Evolutionary conservation across 179 eudicot genomes (phyloP).

Genomic region (Beta corolliflora): DNA sequence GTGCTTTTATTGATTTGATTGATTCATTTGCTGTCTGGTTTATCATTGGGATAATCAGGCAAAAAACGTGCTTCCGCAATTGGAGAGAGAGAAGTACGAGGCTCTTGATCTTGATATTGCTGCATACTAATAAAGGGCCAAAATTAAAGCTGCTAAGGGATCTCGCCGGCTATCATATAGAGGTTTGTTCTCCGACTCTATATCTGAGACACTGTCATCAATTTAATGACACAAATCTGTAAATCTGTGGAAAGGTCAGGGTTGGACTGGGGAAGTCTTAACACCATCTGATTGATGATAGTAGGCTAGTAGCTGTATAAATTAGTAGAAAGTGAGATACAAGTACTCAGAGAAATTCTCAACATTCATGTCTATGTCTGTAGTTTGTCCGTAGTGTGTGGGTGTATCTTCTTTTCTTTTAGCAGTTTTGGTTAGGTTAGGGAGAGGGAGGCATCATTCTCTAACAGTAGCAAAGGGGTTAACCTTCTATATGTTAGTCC

Average conservation of each 20-base stretch:
- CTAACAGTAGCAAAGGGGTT: too few relatives aligned
- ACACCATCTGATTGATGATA: conserved; percentile 8
- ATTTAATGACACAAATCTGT: conserved; percentile 21
- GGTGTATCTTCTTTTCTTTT: too few relatives aligned
- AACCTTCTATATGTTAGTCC: too few relatives aligned
- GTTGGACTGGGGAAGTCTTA: conserved; percentile 2
- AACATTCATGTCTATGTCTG: neutral
- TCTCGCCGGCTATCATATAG: neutral
- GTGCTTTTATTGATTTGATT: conserved; percentile 19
- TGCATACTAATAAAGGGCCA: neutral
- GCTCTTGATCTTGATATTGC: conserved; percentile 1
- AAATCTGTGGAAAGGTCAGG: conserved; percentile 14
- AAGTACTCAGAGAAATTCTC: conserved; percentile 11
- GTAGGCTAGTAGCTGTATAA: conserved; percentile 25
- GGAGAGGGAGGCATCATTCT: too few relatives aligned
- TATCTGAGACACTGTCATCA: conserved; percentile 2
- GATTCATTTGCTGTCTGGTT: conserved; percentile 11
- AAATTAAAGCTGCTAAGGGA: neutral
- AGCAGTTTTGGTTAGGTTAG: too few relatives aligned
- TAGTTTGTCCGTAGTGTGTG: too few relatives aligned
- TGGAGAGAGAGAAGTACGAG: conserved; percentile 14
- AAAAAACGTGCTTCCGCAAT: neutral
- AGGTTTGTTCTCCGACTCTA: conserved; percentile 26
- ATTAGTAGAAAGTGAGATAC: conserved; percentile 15
- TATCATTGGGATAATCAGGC: neutral